These are phyloP conservation scores for Tolypocladium album DNA, from an alignment of 2,329 filamentous ascomycete species.

Conservation along the genomic window DNA sequence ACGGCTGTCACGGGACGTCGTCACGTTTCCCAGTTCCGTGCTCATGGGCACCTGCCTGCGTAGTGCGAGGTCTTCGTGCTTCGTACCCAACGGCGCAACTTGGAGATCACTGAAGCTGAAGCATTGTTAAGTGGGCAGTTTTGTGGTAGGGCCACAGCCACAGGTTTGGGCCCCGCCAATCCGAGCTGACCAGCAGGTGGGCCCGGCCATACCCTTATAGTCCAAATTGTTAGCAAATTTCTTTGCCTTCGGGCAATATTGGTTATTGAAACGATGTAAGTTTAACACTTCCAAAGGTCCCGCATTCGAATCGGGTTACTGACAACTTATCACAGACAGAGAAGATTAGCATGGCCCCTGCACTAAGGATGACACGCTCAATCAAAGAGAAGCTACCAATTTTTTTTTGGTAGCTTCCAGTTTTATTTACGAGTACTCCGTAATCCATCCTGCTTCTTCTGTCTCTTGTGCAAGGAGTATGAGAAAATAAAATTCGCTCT, in stretches of 20 bases:
- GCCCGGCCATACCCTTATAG: background rate
- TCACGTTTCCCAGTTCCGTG: background rate
- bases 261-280: conserved; percentile 1
- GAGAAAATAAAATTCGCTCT: too few species aligned
- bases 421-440: background rate
- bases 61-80: too few species aligned
- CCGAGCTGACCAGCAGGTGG: too few species aligned
- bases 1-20: background rate
- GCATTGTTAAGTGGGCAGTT: background rate
- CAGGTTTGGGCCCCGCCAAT: background rate
- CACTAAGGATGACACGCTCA: conserved; percentile 90
- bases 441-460: background rate
- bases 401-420: background rate
- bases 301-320: background rate
- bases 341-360: conserved; percentile 77
- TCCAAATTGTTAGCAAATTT: background rate
- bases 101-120: too few species aligned
- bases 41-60: background rate
- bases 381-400: conserved; percentile 60
- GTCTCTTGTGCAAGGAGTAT: background rate
- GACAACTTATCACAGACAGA: conserved; percentile 33
- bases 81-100: too few species aligned
- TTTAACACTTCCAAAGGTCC: background rate
- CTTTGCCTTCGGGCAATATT: background rate
- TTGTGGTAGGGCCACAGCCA: background rate